Percentiles rank a stretch among this genome's conserved stretches.
phyloP scores from a whole-genome alignment of 192 early-diverging fungal genomes.

The Podila epicladia region DNA sequence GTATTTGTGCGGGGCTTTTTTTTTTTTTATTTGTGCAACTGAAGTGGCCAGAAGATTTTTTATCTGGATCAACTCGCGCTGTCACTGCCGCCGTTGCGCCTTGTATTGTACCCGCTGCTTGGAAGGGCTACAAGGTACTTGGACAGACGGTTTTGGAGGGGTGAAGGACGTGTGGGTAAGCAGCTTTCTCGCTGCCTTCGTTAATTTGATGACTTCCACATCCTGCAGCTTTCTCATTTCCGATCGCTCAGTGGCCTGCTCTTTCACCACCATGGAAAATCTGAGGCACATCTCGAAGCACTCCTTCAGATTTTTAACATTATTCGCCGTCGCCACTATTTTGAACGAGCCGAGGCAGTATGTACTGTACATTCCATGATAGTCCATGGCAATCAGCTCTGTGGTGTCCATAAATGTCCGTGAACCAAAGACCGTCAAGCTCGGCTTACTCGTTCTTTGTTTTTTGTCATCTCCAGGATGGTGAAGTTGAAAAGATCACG shows the following conservation, averaged over 20 bases:
- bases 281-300: constrained; percentile 35
- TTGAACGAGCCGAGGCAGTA: constrained; percentile 29
- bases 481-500: constrained; percentile 26
- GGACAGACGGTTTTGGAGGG: background rate
- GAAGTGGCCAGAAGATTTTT: too few relatives aligned
- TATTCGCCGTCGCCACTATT: background rate
- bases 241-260: constrained; percentile 15
- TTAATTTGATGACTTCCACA: constrained; percentile 15
- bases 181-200: constrained; percentile 21
- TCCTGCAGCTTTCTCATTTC: constrained; percentile 15
- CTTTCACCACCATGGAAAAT: constrained; percentile 16
- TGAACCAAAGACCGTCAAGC: constrained; percentile 18
- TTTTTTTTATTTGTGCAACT: too few relatives aligned
- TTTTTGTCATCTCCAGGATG: constrained; percentile 22
- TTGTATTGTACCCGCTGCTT: constrained; percentile 1
- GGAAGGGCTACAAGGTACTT: constrained; percentile 1
- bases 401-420: constrained; percentile 28
- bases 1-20: too few relatives aligned
- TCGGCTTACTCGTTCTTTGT: constrained; percentile 17
- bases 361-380: constrained; percentile 23
- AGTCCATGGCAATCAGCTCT: constrained; percentile 30
- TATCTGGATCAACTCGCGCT: too few relatives aligned
- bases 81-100: too few relatives aligned
- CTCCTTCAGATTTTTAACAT: constrained; percentile 17
- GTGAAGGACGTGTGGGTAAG: constrained; percentile 17